These are phyloP conservation scores for Xylaria sp. DNA, from an alignment of 2,329 filamentous ascomycete genomes.

Conservation along the genomic window DNA sequence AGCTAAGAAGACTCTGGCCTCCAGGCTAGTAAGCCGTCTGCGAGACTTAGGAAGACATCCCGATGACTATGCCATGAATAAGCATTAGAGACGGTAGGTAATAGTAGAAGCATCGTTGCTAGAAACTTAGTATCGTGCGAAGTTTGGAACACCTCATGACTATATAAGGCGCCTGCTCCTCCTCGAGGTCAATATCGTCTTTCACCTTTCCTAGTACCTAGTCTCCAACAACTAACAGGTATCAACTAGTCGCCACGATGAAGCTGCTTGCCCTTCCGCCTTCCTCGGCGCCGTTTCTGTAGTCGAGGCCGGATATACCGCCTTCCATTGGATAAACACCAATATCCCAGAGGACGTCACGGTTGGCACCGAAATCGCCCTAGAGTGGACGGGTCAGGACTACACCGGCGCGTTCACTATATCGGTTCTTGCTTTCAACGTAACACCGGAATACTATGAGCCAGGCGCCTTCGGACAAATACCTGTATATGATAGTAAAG, in stretches of 20 bases:
- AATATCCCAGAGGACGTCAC: background rate
- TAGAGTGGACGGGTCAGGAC: background rate
- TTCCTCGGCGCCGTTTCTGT: background rate
- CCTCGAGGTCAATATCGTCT: background rate
- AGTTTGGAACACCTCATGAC: background rate
- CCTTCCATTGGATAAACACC: background rate
- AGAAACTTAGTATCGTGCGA: background rate
- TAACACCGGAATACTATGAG: background rate
- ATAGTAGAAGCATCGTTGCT: too few species aligned
- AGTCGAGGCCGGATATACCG: background rate
- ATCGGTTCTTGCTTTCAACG: background rate
- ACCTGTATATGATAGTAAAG: background rate
- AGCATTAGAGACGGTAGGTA: too few species aligned
- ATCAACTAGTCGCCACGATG: background rate
- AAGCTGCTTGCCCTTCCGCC: background rate
- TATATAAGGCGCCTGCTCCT: background rate
- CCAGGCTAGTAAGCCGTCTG: background rate
- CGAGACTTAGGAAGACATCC: background rate
- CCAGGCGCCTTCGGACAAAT: background rate
- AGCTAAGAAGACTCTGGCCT: background rate
- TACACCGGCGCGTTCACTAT: background rate
- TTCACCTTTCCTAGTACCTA: background rate
- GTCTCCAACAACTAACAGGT: background rate
- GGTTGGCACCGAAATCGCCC: background rate
- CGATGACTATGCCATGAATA: background rate